Evolutionary conservation across 805 yeast genomes (phyloP), one percentile per base, ranked within the genome.

Genomic region (Metschnikowia cerradonensis): DNA sequence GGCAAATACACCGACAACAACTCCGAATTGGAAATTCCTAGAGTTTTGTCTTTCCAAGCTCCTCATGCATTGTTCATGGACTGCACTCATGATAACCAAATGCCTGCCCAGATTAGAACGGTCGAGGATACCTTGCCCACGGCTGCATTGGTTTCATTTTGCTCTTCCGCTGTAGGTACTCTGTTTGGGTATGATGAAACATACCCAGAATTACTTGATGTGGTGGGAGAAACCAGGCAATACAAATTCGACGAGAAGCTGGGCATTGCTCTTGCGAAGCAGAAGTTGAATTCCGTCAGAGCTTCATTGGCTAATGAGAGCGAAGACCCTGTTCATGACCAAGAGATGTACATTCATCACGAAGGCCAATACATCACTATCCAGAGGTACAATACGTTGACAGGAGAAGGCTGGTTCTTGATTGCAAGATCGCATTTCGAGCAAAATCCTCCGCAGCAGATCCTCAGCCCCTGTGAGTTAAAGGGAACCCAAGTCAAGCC

Each of bases 41-140:
- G 77, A 56, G 73, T 81, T 8, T 74, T 92, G 43, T 75, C 83
- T 1, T 76, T 85, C 3, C 80, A 84, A 41, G 82, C 84, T n/a
- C 95, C 96, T 3, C 97, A 90, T 69, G 97, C 98, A 0, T 73
- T 94, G 59, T 86, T 92, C 60, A 92, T 94, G 97, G 98, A 94
- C 64, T 92, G 97, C 62, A 91, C 98, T 1, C 99, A 92, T 66
- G 99, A 92, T 67, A 92, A 92, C 63, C 94, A 90, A 68, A 85
- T 83, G 19, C 96, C 97, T 1, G 79, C 77, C 40, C 95, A 92
- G 59, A 90, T 87, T 68, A 81, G 98, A 64, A 90, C 97, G 0
- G 86, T 89, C 1, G 97, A 91, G 63, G 99, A 92, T 62, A 91
- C 98, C 0, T 75, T 92, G 40, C 96, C 97, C 8, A 92, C 87